Base-by-base conservation (phyloP, 176 grass and related monocot species). In the Leersia perrieri region DNA sequence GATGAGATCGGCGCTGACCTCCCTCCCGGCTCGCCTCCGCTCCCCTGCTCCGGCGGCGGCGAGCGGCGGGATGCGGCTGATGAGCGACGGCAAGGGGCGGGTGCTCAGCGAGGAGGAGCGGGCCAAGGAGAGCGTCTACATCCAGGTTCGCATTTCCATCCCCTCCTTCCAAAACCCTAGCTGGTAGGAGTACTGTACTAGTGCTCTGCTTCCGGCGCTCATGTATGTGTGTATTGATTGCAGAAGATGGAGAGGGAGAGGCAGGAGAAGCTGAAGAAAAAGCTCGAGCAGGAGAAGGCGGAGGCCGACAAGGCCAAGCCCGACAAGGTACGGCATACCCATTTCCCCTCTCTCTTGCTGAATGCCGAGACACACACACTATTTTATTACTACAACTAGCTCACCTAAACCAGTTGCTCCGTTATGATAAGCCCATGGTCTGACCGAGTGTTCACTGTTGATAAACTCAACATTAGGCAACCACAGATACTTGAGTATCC, bases 201-300 rank as follows among this genome's bases (percentile, higher is more conserved):
- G 45, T 72, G 16, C 51, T 27, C 31, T 34, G 5, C 32, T 8
- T 68, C 63, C 5, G 16, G 2, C 63, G 9, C 44, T 66, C 9
- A 63, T 23, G 35, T 41, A 1, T 8, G 36, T 39, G 36, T 8
- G 36, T 47, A 15, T 47, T 47, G 44, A 3, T 47, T 13, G 80
- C 79, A 91, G 94, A 97, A 93, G 83, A 89, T 92, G 91, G 94
- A 97, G 94, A 87, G 57, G 88, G 91, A 97, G 77, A 88, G 78
- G 35, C 53, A n/a, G 83, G 94, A 97, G 80, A 97, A 91, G 78
- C 83, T 85, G 38, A 91, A 84, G 88, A 92, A 82, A 72, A 75
- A 87, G 83, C 71, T 33, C 1, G 88, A 89, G 60, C 63, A 86
- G 76, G 85, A 90, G 74, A 90, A 90, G 66, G 12, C 82, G 6